Conservation (phyloP, 371 early-diverging fungal genomes). For the Actinomortierella wolfii region DNA sequence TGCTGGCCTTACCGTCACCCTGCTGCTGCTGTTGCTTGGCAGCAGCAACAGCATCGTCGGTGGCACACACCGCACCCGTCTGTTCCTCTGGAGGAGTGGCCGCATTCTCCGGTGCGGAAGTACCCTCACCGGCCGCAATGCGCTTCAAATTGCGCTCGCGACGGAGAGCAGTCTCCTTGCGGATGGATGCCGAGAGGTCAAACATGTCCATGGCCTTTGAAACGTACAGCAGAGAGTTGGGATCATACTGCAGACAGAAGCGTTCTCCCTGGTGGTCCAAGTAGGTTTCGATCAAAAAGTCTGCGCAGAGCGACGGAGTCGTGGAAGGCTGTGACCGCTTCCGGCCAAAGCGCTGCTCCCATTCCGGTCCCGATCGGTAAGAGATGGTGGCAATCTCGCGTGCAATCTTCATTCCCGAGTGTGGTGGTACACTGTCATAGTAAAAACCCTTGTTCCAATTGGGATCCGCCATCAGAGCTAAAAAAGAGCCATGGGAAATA, state of each 20-base stretch:
- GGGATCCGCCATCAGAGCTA: conserved; percentile 92
- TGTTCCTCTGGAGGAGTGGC: conserved; percentile 39
- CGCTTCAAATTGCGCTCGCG: conserved; percentile 48
- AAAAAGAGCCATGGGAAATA: background rate
- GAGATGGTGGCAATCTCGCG: conserved; percentile 86
- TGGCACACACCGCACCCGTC: conserved; percentile 11
- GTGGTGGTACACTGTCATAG: conserved; percentile 89
- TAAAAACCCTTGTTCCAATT: conserved; percentile 95
- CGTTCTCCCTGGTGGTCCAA: conserved; percentile 95
- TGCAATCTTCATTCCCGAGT: conserved; percentile 96
- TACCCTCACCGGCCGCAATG: conserved; percentile 36
- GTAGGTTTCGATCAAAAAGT: conserved; percentile 95
- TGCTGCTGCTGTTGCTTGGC: background rate
- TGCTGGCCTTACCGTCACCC: conserved; percentile 29
- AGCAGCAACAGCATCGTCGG: conserved; percentile 10
- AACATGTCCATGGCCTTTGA: conserved; percentile 98
- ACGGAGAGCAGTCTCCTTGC: conserved; percentile 50
- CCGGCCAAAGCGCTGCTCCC: conserved; percentile 94
- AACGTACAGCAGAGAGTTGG: conserved; percentile 92
- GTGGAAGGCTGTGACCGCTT: conserved; percentile 73
- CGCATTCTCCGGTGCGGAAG: conserved; percentile 40
- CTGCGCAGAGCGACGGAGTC: conserved; percentile 87
- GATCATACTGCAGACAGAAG: conserved; percentile 91
- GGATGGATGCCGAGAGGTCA: conserved; percentile 77
- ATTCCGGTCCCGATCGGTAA: conserved; percentile 96